Evolutionary conservation across 2,329 filamentous ascomycete species (phyloP).

Genomic region (Exophiala bonariae): DNA sequence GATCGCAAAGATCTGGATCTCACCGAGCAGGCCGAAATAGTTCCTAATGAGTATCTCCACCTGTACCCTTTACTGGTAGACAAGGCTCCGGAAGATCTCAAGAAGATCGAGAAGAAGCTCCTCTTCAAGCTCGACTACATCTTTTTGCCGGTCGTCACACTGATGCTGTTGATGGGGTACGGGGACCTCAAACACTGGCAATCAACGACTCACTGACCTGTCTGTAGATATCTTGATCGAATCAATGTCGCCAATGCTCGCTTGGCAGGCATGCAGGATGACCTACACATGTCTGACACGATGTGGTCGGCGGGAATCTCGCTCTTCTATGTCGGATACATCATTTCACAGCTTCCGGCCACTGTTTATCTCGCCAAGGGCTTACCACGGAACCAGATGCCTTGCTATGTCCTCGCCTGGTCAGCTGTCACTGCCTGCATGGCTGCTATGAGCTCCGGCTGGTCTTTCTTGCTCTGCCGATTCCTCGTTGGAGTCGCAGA

Average conservation of each 20-base stretch:
- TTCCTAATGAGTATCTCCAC: neutral
- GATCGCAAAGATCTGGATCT: too few species aligned
- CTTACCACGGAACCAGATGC: neutral
- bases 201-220: neutral
- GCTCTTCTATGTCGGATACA: slow-evolving; percentile 49
- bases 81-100: neutral
- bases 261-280: slow-evolving; percentile 38
- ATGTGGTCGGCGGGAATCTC: slow-evolving; percentile 42
- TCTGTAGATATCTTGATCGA: slow-evolving; percentile 39
- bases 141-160: neutral
- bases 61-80: neutral
- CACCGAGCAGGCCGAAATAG: neutral
- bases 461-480: slow-evolving; percentile 38
- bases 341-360: slow-evolving; percentile 48
- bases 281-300: slow-evolving; percentile 36
- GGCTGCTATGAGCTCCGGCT: slow-evolving; percentile 39
- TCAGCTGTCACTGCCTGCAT: slow-evolving; percentile 47
- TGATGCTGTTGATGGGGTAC: slow-evolving; percentile 3
- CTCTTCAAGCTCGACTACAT: neutral
- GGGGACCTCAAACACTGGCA: neutral
- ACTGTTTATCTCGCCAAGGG: slow-evolving; percentile 46
- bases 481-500: slow-evolving; percentile 42
- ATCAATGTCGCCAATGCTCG: slow-evolving; percentile 44
- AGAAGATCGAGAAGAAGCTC: neutral
- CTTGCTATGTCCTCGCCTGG: slow-evolving; percentile 43